Conservation (phyloP, 1,284 basidiomycete genomes). For the Malassezia sp. region DNA sequence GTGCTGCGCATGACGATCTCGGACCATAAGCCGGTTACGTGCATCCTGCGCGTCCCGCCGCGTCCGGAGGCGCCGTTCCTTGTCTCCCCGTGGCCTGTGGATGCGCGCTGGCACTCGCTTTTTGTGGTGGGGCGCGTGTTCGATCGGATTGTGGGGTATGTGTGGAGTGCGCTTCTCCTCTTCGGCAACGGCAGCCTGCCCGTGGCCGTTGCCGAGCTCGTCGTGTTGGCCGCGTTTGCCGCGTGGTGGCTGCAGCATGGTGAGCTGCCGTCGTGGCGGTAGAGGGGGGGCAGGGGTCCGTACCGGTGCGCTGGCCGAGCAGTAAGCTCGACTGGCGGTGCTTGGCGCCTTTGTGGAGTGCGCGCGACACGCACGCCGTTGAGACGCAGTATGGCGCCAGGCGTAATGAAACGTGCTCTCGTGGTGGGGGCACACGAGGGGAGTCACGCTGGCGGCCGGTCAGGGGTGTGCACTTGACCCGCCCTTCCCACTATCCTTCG, state of each 20-base stretch:
- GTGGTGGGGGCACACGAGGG: neutral
- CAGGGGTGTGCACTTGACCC: neutral
- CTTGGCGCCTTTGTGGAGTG: no score
- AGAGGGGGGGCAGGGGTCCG: no score
- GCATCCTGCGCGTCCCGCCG: conserved; percentile 47
- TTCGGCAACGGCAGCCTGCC: conserved; percentile 60
- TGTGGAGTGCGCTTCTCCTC: conserved; percentile 62
- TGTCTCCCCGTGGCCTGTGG: conserved; percentile 25
- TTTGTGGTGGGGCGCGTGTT: conserved; percentile 56
- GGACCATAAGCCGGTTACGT: conserved; percentile 46
- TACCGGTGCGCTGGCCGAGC: no score
- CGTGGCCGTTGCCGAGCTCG: conserved; percentile 26
- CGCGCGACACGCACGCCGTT: no score
- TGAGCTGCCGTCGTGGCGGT: neutral
- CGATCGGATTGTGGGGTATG: conserved; percentile 61
- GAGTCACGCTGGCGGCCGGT: neutral
- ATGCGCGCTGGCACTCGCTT: conserved; percentile 52
- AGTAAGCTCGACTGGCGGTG: no score
- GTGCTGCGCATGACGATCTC: conserved; percentile 39
- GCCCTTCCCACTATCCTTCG: no score
- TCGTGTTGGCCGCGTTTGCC: conserved; percentile 23
- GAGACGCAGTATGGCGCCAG: no score
- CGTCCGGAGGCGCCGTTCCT: conserved; percentile 21
- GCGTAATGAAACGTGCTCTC: no score
- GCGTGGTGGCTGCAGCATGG: conserved; percentile 25